Percentiles rank a stretch among this genome's conserved stretches.
These are phyloP conservation scores for Helichrysum umbraculigerum DNA, from an alignment of 129 eudicot species.

Conservation along the genomic window DNA sequence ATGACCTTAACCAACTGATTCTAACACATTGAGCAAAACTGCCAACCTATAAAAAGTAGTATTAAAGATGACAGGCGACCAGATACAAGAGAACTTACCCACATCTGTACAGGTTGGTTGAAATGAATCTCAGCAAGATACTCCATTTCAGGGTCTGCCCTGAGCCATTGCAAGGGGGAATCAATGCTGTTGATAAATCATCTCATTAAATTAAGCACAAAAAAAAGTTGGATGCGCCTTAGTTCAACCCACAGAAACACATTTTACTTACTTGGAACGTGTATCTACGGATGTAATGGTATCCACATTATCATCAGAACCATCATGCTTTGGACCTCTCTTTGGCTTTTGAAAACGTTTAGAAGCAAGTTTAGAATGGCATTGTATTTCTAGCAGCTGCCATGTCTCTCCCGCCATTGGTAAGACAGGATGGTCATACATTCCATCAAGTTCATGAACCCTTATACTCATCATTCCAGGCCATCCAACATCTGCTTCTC, in stretches of 20 bases:
- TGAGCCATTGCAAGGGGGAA: slow-evolving; percentile 88
- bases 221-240: background rate
- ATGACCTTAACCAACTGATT: background rate
- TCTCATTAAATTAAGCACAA: slow-evolving; percentile 8
- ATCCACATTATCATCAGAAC: slow-evolving; percentile 92
- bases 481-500: slow-evolving; percentile 84
- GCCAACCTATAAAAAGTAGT: background rate
- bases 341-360: slow-evolving; percentile 87
- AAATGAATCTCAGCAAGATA: slow-evolving; percentile 94
- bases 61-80: background rate
- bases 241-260: slow-evolving; percentile 7
- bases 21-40: slow-evolving; percentile 1
- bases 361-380: slow-evolving; percentile 93
- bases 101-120: slow-evolving; percentile 93
- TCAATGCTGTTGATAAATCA: slow-evolving; percentile 59
- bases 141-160: slow-evolving; percentile 99
- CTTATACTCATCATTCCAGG: slow-evolving; percentile 99
- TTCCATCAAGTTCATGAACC: slow-evolving; percentile 97
- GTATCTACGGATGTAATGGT: slow-evolving; percentile 52
- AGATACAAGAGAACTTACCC: slow-evolving; percentile 63
- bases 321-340: slow-evolving; percentile 79
- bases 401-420: slow-evolving; percentile 98
- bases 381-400: slow-evolving; percentile 91
- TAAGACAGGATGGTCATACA: slow-evolving; percentile 95
- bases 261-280: slow-evolving; percentile 67